These are phyloP conservation scores for Lichtheimia ornata DNA, from an alignment of 371 early-diverging fungal genomes.

Conservation along the genomic window DNA sequence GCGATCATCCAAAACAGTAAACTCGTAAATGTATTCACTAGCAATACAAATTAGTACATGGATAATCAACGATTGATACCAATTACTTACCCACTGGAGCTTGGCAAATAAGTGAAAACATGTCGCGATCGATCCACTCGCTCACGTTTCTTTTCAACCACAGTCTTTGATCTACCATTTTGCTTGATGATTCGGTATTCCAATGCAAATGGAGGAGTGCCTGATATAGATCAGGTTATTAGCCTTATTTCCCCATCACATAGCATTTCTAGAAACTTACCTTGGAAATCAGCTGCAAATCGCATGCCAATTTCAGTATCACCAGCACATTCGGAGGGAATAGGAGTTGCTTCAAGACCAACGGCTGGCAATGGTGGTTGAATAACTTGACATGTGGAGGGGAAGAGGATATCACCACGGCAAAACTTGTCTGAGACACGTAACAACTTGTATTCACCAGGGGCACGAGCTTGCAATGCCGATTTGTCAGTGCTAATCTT, in stretches of 20 bases:
- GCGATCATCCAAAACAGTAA: slow-evolving; percentile 35
- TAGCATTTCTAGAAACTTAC: slow-evolving; percentile 13
- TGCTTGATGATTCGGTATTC: slow-evolving; percentile 40
- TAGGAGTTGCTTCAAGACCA: slow-evolving; percentile 33
- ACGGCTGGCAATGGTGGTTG: slow-evolving; percentile 45
- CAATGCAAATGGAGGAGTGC: slow-evolving; percentile 43
- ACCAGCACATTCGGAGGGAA: slow-evolving; percentile 49
- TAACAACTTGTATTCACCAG: slow-evolving; percentile 45
- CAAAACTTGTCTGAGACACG: slow-evolving; percentile 39
- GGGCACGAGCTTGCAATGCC: slow-evolving; percentile 20
- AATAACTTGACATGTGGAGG: slow-evolving; percentile 42
- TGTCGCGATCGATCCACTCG: slow-evolving; percentile 41
- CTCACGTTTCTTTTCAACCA: slow-evolving; percentile 33
- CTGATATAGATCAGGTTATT: slow-evolving; percentile 6
- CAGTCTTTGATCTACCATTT: slow-evolving; percentile 19
- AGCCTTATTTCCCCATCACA: background rate
- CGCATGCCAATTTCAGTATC: slow-evolving; percentile 52
- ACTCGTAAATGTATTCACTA: slow-evolving; percentile 49
- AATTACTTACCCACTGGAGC: slow-evolving; percentile 35
- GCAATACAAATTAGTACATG: background rate
- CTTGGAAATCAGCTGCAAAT: slow-evolving; percentile 36
- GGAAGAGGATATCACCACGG: slow-evolving; percentile 40
- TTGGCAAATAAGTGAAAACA: slow-evolving; percentile 43
- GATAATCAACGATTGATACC: background rate
- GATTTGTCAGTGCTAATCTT: slow-evolving; percentile 9